Evolutionary conservation across 352 stramenopile species (phyloP), one percentile per base, ranked within the genome.

Genomic region (Pythium periplocum): DNA sequence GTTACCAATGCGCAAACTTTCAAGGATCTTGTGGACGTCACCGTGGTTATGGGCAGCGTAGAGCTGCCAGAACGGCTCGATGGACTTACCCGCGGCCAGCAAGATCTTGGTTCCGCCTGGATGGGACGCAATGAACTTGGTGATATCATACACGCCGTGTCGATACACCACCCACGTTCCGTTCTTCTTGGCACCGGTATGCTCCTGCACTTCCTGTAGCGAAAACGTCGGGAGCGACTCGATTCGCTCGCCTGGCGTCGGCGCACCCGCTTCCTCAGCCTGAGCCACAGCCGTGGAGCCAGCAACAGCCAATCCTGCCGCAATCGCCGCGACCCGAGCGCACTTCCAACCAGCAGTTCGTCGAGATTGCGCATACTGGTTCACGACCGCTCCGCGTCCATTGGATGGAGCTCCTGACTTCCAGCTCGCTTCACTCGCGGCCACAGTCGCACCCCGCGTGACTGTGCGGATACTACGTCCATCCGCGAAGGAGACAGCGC

Each of bases 131-230:
- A 98, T 88, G 67, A 99, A 99, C 56, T 96, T 77, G 4, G 96
- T 98, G 43, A 99, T 96, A 73, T 99, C 95, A 74, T 99, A 99
- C 11, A 99, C 95, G 39, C 90, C 86, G 58, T 94, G 73, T 12
- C 73, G 80, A 66, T 97, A 98, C 34, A 96, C 95, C 34, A 98
- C 93, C 91, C 94, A 98, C 45, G 87, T 83, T 48, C 90, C 79
- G 45, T 71, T 86, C 39, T 77, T 83, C 49, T 87, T 74, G 31
- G 74, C 71, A 10, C 75, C 79, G 30, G 77, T 86, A 59, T 94
- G 81, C 45, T 73, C 69, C 51, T 89, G 74, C 44, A 94, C 81
- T 17, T 91, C 67, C 3, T 83, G 71, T 4, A 92, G 69, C 12
- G 75, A 66, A 54, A 78, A 92, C 11, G 75, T 90, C 9, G 81